A percentile compares a stretch with the other conserved stretches of the same genome.
Conservation (phyloP, 1,284 basidiomycete genomes). For the Melanopsichium pennsylvanicum region DNA sequence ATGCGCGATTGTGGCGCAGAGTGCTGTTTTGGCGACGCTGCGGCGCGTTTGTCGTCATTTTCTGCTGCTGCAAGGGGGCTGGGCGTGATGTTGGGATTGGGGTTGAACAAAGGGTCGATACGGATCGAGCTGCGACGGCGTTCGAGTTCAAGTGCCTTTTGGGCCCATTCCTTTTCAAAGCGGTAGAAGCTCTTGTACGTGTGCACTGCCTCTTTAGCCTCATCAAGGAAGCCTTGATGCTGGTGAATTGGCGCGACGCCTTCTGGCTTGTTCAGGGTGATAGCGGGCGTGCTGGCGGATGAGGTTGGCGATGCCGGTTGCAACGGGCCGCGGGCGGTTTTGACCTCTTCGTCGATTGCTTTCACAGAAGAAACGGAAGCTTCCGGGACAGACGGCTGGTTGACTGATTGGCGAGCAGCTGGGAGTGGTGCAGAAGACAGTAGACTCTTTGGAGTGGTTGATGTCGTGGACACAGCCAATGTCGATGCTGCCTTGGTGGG, state of each 20-base stretch:
- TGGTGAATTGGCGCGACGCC: background rate
- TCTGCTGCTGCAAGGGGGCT: conserved; percentile 11
- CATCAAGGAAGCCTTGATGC: conserved; percentile 20
- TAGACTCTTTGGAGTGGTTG: conserved; percentile 26
- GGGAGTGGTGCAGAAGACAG: conserved; percentile 18
- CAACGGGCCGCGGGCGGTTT: background rate
- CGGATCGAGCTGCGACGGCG: conserved; percentile 39
- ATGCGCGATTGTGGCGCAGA: conserved; percentile 35
- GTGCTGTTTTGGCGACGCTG: conserved; percentile 22
- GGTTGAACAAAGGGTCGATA: conserved; percentile 32
- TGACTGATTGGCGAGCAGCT: conserved; percentile 5
- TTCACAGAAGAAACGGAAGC: background rate
- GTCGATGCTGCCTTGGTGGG: conserved; percentile 21
- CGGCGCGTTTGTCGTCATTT: conserved; percentile 3
- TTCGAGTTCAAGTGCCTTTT: conserved; percentile 42
- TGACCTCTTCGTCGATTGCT: background rate
- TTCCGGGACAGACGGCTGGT: background rate
- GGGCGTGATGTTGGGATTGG: conserved; percentile 13
- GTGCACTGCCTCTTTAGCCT: conserved; percentile 31
- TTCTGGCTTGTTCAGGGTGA: conserved; percentile 14
- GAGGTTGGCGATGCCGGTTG: conserved; percentile 3
- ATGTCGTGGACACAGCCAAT: conserved; percentile 14
- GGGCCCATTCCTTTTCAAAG: conserved; percentile 45
- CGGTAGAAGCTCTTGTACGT: conserved; percentile 43
- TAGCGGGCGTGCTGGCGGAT: conserved; percentile 12